These are phyloP conservation scores for Coemansia sp. DNA, from an alignment of 192 early-diverging fungal species.

Conservation along the genomic window DNA sequence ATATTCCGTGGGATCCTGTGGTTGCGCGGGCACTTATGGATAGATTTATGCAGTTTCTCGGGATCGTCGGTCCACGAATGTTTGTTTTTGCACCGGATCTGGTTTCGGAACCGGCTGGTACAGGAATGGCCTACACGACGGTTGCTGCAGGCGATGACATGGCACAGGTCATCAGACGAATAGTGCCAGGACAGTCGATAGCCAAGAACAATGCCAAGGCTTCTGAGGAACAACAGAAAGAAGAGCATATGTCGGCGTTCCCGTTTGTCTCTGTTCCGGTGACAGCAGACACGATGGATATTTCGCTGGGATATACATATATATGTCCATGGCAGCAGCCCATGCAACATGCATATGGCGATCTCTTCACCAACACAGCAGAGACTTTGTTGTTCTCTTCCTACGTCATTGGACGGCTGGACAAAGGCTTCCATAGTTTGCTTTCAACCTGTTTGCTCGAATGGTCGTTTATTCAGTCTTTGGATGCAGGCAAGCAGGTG, in stretches of 20 bases:
- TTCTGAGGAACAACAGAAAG: too few relatives aligned
- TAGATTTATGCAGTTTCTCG: conserved; percentile 28
- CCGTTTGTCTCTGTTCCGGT: conserved; percentile 27
- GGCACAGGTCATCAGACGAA: neutral
- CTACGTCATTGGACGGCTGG: neutral
- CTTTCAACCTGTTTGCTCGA: conserved; percentile 14
- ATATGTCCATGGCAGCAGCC: conserved; percentile 26
- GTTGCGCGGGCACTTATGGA: conserved; percentile 20
- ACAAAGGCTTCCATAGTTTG: neutral
- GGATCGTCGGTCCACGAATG: conserved; percentile 30
- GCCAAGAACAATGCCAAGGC: too few relatives aligned
- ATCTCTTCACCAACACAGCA: conserved; percentile 8
- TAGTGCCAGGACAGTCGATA: neutral
- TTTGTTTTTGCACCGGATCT: conserved; percentile 17
- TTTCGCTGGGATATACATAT: conserved; percentile 19
- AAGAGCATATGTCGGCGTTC: neutral
- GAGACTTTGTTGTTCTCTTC: neutral
- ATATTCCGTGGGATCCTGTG: conserved; percentile 12
- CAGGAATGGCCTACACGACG: neutral
- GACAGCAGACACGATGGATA: conserved; percentile 30
- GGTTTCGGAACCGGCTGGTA: neutral
- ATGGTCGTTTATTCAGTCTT: conserved; percentile 21
- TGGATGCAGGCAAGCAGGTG: conserved; percentile 1
- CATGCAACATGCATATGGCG: neutral
- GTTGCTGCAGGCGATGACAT: neutral